Evolutionary conservation across 495 filamentous ascomycete species (phyloP), one percentile per base, ranked within the genome.

Genomic region (Penicillium flavigenum): DNA sequence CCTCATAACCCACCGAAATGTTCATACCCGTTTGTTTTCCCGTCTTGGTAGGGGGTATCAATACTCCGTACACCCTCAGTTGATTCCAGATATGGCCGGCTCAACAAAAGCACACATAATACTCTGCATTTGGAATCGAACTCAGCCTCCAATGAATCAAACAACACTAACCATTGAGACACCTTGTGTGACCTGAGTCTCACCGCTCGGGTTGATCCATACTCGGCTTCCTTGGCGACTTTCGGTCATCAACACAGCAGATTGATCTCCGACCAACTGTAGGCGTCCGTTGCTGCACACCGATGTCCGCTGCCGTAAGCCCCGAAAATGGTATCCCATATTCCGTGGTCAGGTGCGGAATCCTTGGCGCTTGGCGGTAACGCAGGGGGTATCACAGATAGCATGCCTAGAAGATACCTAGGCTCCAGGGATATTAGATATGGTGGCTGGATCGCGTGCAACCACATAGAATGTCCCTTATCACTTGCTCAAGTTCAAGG

Each of bases 401-500:
- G 52, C 45, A 47, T 47, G 20, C 19, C 34, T 17, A 26, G 22
- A 57, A 22, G 16, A 42, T 36, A n/a, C n/a, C n/a, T n/a, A 29
- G n/a, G 29, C n/a, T 49, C 27, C 10, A 31, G 49, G 50, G 39
- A 50, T 47, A 45, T 17, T 39, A 32, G 14, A 34, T 51, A 56
- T 29, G 51, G 34, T 56, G 44, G 22, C 45, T 54, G 29, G 2
- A 47, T 29, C 31, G 24, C 14, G 19, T 34, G 57, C 39, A 31
- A 55, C 52, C 42, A 39, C 12, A 22, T 14, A 38, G 22, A 42
- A 27, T 39, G 39, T 14, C 11, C 29, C 44, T 57, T 47, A 62
- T 67, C 61, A 71, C 51, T 64, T 60, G 31, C 66, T 60, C 51
- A 92, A 68, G 47, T 77, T 78, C 68, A 87, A 72, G 12, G 92